phyloP scores from a whole-genome alignment of 83 land plant genomes.

The Diphasiastrum complanatum region DNA sequence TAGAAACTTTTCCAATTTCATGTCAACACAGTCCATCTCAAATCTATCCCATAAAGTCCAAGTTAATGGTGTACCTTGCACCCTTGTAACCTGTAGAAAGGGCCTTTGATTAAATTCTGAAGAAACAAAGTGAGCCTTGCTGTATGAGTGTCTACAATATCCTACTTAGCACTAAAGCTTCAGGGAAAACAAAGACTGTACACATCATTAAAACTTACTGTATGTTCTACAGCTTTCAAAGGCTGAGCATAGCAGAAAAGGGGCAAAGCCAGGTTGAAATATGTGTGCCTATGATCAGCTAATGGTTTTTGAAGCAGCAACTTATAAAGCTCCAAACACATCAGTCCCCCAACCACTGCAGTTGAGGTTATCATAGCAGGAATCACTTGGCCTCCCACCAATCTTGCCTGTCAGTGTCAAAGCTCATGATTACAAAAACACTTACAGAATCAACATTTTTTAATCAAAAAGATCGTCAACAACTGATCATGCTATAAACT shows the following conservation, averaged over 20 bases:
- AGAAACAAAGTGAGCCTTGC: too few relatives aligned
- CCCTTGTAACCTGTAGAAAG: conserved; percentile 47
- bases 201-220: conserved; percentile 25
- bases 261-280: conserved; percentile 43
- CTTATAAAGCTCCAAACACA: conserved; percentile 52
- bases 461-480: too few relatives aligned
- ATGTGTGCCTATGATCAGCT: conserved; percentile 37
- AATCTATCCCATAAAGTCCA: conserved; percentile 58
- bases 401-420: conserved; percentile 35
- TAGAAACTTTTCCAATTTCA: conserved; percentile 42
- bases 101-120: too few relatives aligned
- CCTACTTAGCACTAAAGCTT: too few relatives aligned
- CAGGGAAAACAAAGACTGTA: too few relatives aligned
- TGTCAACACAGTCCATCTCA: conserved; percentile 49
- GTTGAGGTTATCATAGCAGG: conserved; percentile 41
- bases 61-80: conserved; percentile 26
- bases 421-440: conserved; percentile 2
- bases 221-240: conserved; percentile 41
- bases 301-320: conserved; percentile 34
- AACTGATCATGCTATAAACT: too few relatives aligned
- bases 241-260: conserved; percentile 43
- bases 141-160: too few relatives aligned
- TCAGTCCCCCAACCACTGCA: conserved; percentile 47
- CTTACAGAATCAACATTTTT: too few relatives aligned
- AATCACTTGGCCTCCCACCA: conserved; percentile 39